Conservation (phyloP, 75 land plant species). For the Cryptomeria japonica region DNA sequence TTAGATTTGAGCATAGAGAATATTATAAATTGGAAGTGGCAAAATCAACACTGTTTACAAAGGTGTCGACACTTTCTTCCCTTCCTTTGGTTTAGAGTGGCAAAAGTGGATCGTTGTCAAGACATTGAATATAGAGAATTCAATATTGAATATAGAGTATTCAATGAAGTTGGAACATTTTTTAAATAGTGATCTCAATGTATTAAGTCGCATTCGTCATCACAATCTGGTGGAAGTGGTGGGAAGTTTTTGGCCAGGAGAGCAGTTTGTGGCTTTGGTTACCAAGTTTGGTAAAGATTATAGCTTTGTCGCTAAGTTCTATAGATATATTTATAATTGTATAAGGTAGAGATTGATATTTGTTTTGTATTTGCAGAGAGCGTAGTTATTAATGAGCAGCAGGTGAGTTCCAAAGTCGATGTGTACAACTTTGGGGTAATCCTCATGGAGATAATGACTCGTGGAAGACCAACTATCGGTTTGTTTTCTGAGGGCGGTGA, state of each 20-base stretch:
- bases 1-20: too few relatives aligned
- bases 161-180: not conserved
- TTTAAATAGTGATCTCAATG: conserved; percentile 18
- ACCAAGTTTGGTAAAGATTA: conserved; percentile 34
- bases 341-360: not conserved
- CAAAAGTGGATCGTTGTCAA: not conserved
- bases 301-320: not conserved
- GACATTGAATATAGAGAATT: not conserved
- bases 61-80: not conserved
- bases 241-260: conserved; percentile 21
- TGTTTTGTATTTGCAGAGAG: not conserved
- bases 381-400: conserved; percentile 39
- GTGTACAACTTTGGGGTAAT: conserved; percentile 65
- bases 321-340: not conserved
- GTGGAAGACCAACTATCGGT: too few relatives aligned
- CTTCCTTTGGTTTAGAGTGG: not conserved
- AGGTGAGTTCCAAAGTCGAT: conserved; percentile 48
- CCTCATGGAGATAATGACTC: conserved; percentile 51
- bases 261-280: conserved; percentile 47
- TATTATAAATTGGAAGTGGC: conserved; percentile 23
- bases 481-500: too few relatives aligned
- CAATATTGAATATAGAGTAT: not conserved
- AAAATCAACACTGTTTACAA: conserved; percentile 14
- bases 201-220: conserved; percentile 22
- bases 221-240: conserved; percentile 24